Percentiles rank a stretch among this genome's conserved stretches.
These are phyloP conservation scores for Pichia cactophila DNA, from an alignment of 1,139 yeast species.

Conservation along the genomic window DNA sequence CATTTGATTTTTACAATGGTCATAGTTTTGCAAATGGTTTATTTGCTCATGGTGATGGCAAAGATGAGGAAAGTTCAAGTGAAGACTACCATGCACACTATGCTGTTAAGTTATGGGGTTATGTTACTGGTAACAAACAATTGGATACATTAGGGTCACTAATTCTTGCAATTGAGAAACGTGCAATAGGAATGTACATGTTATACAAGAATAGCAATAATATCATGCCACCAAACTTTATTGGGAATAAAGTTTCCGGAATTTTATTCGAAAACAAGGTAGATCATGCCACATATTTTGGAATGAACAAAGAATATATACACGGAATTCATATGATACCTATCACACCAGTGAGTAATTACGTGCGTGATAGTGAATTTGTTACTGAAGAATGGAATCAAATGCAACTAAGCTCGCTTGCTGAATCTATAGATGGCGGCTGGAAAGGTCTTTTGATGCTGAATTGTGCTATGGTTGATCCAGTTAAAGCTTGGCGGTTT, in stretches of 20 bases:
- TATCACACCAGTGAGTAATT: conserved; percentile 76
- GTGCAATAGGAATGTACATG: conserved; percentile 57
- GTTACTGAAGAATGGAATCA: conserved; percentile 75
- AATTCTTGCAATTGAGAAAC: conserved; percentile 51
- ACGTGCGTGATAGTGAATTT: conserved; percentile 59
- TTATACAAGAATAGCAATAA: conserved; percentile 45
- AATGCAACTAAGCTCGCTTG: conserved; percentile 39
- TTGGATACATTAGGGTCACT: conserved; percentile 52
- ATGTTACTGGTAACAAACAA: conserved; percentile 43
- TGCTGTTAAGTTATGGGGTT: conserved; percentile 67
- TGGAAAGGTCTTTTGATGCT: conserved; percentile 84
- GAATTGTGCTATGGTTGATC: conserved; percentile 71
- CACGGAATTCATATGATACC: conserved; percentile 97
- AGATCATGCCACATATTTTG: conserved; percentile 89
- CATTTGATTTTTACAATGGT: conserved; percentile 73
- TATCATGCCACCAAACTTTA: conserved; percentile 47
- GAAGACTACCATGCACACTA: conserved; percentile 72
- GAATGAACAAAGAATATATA: conserved; percentile 66
- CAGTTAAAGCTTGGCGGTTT: conserved; percentile 57
- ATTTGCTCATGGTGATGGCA: conserved; percentile 68
- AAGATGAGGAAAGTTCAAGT: conserved; percentile 69
- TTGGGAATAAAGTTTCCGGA: conserved; percentile 66
- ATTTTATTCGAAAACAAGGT: conserved; percentile 79
- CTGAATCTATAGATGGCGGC: conserved; percentile 56
- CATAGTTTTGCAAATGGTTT: conserved; percentile 81